Evolutionary conservation across 108 stramenopile species (phyloP).

Genomic region (Bacterosira constricta): DNA sequence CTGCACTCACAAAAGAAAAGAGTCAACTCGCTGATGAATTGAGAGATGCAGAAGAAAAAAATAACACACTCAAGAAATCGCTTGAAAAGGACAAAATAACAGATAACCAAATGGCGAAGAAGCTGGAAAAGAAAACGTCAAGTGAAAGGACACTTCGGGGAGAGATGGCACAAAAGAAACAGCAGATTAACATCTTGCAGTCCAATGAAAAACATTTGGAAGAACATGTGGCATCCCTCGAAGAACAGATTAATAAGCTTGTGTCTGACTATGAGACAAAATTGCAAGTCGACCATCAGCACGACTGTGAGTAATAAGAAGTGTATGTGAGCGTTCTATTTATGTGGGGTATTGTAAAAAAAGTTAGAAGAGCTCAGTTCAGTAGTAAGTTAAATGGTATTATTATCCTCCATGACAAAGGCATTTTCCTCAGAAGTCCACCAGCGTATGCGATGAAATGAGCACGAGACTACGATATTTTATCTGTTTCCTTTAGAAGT

Average conservation of each 20-base stretch:
- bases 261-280: constrained; percentile 43
- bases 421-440: no score
- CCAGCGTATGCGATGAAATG: no score
- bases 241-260: constrained; percentile 34
- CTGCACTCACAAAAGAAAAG: not conserved
- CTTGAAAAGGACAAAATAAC: constrained; percentile 9
- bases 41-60: constrained; percentile 3
- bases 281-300: not conserved
- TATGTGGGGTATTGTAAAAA: no score
- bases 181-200: constrained; percentile 22
- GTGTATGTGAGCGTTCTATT: no score
- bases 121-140: constrained; percentile 17
- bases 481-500: no score
- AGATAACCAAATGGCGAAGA: constrained; percentile 1
- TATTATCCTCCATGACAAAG: no score
- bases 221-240: constrained; percentile 37
- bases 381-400: no score
- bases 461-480: no score
- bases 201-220: constrained; percentile 44
- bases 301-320: no score
- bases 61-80: not conserved
- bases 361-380: no score
- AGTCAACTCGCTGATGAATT: not conserved
- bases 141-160: constrained; percentile 26
- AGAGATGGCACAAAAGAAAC: constrained; percentile 35